Percentiles rank a stretch among this genome's conserved stretches.
Conservation (phyloP, 306 rosid genomes). For the Lithocarpus polystachyus region DNA sequence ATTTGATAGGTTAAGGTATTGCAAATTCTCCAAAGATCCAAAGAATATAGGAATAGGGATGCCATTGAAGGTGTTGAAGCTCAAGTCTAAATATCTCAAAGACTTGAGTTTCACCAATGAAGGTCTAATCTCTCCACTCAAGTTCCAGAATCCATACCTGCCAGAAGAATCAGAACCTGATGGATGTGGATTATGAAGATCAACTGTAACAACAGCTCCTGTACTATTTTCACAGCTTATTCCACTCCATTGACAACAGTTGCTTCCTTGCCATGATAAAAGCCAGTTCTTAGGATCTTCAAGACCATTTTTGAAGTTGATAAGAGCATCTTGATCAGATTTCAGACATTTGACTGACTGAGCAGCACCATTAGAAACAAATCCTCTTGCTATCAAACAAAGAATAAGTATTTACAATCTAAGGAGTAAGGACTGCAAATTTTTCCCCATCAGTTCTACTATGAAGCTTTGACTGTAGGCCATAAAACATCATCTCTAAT, state of each 20-base stretch:
- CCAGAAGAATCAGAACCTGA: not conserved
- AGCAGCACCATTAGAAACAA: not conserved
- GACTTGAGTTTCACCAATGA: conserved; percentile 41
- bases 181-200: conserved; percentile 34
- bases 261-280: conserved; percentile 36
- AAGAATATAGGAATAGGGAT: conserved; percentile 31
- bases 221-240: conserved; percentile 33
- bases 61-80: conserved; percentile 36
- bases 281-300: conserved; percentile 31
- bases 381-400: not conserved
- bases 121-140: conserved; percentile 41
- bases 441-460: conserved; percentile 21
- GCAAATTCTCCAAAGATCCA: conserved; percentile 36
- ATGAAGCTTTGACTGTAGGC: not conserved
- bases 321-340: conserved; percentile 33
- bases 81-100: conserved; percentile 38
- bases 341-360: conserved; percentile 17
- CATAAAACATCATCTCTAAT: not conserved
- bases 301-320: conserved; percentile 44
- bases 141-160: conserved; percentile 27
- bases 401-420: conserved; percentile 3
- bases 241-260: conserved; percentile 46
- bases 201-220: conserved; percentile 32
- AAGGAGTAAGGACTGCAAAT: not conserved
- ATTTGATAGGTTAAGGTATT: conserved; percentile 37